Evolutionary conservation across 2,329 filamentous ascomycete species (phyloP), one percentile per base, ranked within the genome.

Genomic region (Juglanconis sp.): DNA sequence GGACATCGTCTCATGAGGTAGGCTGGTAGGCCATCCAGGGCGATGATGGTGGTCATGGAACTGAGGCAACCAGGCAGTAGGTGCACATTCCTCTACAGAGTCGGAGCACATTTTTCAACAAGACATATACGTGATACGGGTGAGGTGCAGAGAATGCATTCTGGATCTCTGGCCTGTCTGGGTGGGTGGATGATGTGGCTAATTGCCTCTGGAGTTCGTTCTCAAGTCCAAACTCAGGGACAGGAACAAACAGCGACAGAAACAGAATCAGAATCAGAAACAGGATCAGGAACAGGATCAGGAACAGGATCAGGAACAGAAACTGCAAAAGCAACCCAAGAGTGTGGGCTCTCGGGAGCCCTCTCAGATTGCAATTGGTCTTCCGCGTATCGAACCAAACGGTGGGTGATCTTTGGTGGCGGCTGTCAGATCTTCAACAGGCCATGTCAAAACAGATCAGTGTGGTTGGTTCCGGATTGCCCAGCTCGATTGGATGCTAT

Each of bases 331-430:
- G 31, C 40, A 57, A 38, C 40, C 31, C 32, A 17, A 53, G n/a
- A 36, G 46, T 48, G 44, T 32, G 44, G 47, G 46, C 46, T 24
- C 13, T 46, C 17, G 35, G 30, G 31, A 44, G 24, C 36, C 38
- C 53, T 52, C 31, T 52, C 24, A 56, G 58, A 48, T 57, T 60
- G 42, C 54, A 60, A n/a, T 53, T 53, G 24, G 53, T 52, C 58
- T 24, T 35, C 30, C 47, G 40, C 47, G 38, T 42, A 54, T 53
- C 54, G 32, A 53, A 36, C 35, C 13, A 44, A 30, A 49, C 10
- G 56, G 49, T 24, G 24, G 31, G 48, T 36, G 58, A 53, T 42
- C 40, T 34, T 15, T 56, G 48, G 53, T 48, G 17, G 48, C 30
- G 48, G 50, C 58, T 31, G 35, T 50, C 57, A 30, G 38, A 10